A percentile compares a stretch with the other conserved stretches of the same genome.
phyloP scores from a whole-genome alignment of 176 grass and related monocot genomes.

The Avena eriantha region DNA sequence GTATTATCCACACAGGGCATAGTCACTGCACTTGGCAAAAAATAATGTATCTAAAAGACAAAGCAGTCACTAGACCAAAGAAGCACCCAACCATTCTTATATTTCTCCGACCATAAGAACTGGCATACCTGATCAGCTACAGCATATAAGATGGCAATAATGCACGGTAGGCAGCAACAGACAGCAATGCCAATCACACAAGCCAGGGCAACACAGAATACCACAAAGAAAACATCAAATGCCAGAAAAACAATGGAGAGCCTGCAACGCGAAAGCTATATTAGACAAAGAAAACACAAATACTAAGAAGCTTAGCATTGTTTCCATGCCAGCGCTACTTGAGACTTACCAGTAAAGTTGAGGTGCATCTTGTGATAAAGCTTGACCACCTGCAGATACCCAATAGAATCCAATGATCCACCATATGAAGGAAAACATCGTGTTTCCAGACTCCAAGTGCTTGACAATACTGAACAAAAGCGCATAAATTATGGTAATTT shows the following conservation, averaged over 20 bases:
- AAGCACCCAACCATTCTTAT: not conserved
- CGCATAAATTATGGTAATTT: constrained; percentile 17
- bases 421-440: constrained; percentile 99
- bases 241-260: constrained; percentile 93
- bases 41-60: constrained; percentile 1
- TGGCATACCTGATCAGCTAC: constrained; percentile 89
- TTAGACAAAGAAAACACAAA: constrained; percentile 44
- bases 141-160: constrained; percentile 97
- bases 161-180: constrained; percentile 97
- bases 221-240: constrained; percentile 99
- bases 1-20: not conserved
- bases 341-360: constrained; percentile 90
- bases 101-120: not conserved
- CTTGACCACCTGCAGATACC: constrained; percentile 86
- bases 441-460: constrained; percentile 95
- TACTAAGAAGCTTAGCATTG: not conserved
- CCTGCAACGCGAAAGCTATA: constrained; percentile 58
- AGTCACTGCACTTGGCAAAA: constrained; percentile 5
- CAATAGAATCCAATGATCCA: constrained; percentile 98
- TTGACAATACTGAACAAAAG: constrained; percentile 67
- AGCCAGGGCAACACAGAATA: constrained; percentile 92
- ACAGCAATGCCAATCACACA: constrained; percentile 96
- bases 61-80: not conserved
- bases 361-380: constrained; percentile 71
- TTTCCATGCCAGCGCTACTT: constrained; percentile 20